Percentiles rank a stretch among this genome's conserved stretches.
Evolutionary conservation across 2,329 filamentous ascomycete genomes (phyloP).

Genomic region (Xylariales sp.): DNA sequence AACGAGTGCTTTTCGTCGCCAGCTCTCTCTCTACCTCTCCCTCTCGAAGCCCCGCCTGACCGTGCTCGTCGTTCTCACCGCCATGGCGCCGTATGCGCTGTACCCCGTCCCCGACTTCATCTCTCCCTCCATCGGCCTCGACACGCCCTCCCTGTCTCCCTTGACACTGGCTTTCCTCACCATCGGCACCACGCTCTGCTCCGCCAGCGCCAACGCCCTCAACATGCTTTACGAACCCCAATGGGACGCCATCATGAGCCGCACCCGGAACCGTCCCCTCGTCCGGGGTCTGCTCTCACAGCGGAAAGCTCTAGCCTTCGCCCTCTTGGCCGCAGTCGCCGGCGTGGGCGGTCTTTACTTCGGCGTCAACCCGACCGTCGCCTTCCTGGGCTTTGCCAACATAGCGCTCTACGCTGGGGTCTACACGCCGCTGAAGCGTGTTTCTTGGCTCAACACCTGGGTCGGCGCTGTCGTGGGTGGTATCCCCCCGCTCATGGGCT

Average conservation of each 20-base stretch:
- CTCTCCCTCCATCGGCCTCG: conserved; percentile 68
- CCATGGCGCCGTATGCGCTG: conserved; percentile 89
- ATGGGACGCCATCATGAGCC: conserved; percentile 91
- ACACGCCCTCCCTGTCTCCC: conserved; percentile 85
- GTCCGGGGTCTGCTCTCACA: conserved; percentile 82
- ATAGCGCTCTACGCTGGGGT: conserved; percentile 90
- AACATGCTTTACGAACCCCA: conserved; percentile 97
- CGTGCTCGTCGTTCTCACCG: conserved; percentile 88
- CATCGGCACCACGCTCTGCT: conserved; percentile 86
- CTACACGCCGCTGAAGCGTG: conserved; percentile 92
- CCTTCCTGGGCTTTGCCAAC: conserved; percentile 84
- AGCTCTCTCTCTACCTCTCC: conserved; percentile 83
- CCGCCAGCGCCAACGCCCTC: conserved; percentile 90
- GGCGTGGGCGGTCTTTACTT: conserved; percentile 83
- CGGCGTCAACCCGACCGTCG: conserved; percentile 93
- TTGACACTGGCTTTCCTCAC: conserved; percentile 94
- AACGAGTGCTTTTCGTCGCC: conserved; percentile 68
- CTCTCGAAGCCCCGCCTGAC: conserved; percentile 96
- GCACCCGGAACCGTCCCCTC: conserved; percentile 90
- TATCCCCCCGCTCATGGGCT: conserved; percentile 97
- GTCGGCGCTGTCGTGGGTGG: conserved; percentile 91
- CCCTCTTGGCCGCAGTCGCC: conserved; percentile 73
- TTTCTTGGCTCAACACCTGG: conserved; percentile 93
- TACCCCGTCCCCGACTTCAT: conserved; percentile 93
- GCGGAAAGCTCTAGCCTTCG: conserved; percentile 80